These are phyloP conservation scores for Pholiota adiposa DNA, from an alignment of 1,284 basidiomycete genomes.

Conservation along the genomic window DNA sequence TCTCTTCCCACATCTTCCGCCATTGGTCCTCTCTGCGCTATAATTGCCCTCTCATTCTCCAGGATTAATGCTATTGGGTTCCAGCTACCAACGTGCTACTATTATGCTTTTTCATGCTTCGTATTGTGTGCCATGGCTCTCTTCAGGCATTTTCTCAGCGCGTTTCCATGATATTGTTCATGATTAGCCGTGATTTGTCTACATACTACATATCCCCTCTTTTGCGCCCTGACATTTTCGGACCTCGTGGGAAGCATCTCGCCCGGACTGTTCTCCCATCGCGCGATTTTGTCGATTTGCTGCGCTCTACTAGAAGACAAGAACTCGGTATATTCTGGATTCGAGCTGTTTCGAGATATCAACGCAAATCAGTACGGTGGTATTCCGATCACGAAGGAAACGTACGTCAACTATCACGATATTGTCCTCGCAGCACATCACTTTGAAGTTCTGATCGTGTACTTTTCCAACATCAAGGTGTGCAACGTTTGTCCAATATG, in stretches of 20 bases:
- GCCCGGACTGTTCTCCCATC: neutral
- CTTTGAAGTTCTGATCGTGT: constrained; percentile 35
- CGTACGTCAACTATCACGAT: constrained; percentile 54
- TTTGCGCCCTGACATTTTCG: neutral
- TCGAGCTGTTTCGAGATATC: constrained; percentile 15
- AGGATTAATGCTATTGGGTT: constrained; percentile 29
- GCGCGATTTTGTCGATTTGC: constrained; percentile 13
- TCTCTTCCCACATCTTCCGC: neutral
- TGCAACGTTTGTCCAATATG: constrained; percentile 41
- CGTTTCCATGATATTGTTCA: constrained; percentile 1
- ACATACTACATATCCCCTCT: neutral
- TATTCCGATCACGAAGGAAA: constrained; percentile 18
- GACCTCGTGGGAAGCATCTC: neutral
- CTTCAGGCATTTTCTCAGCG: neutral
- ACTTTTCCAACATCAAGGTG: constrained; percentile 17
- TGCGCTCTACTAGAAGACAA: constrained; percentile 22
- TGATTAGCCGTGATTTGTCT: constrained; percentile 1
- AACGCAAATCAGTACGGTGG: constrained; percentile 9
- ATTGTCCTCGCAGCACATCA: constrained; percentile 61
- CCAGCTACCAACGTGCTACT: constrained; percentile 4
- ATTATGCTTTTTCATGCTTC: neutral
- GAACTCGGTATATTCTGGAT: constrained; percentile 33
- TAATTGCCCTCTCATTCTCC: constrained; percentile 6
- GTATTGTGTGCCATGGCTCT: neutral
- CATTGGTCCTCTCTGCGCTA: neutral